A percentile compares a stretch with the other conserved stretches of the same genome.
Evolutionary conservation across 2,329 filamentous ascomycete genomes (phyloP).

Genomic region (Hypoxylon sp.): DNA sequence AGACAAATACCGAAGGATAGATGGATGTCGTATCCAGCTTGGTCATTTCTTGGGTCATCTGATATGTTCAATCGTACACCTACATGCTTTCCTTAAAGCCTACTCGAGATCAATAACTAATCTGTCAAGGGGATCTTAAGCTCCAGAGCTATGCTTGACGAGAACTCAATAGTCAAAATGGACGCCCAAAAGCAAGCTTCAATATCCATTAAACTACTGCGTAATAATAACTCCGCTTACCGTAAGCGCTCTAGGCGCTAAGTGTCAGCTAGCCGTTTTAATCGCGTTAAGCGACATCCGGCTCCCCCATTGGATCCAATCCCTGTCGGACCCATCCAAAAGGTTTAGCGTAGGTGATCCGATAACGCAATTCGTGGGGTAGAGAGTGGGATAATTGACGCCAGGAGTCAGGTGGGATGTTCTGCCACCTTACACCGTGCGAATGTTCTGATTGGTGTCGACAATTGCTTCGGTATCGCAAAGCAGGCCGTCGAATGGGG

Average conservation of each 20-base stretch:
- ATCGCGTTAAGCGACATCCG: conserved; percentile 18
- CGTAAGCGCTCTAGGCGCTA: conserved; percentile 31
- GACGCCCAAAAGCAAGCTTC: background rate
- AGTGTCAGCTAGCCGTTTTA: conserved; percentile 6
- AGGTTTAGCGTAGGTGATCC: conserved; percentile 20
- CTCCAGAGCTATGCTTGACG: background rate
- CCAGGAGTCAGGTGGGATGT: conserved; percentile 23
- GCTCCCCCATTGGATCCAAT: conserved; percentile 1
- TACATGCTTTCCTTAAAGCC: background rate
- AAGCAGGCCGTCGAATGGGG: background rate
- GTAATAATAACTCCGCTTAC: conserved; percentile 5
- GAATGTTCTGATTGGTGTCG: conserved; percentile 1
- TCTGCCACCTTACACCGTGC: conserved; percentile 15
- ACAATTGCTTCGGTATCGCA: conserved; percentile 10
- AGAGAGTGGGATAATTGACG: conserved; percentile 29
- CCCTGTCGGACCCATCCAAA: background rate
- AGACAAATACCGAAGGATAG: background rate
- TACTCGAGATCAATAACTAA: background rate
- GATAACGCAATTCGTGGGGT: conserved; percentile 46
- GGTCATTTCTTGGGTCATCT: background rate
- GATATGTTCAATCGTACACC: background rate
- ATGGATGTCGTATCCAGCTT: background rate
- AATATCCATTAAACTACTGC: background rate
- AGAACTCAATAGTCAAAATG: background rate
- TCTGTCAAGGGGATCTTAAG: background rate